A percentile compares a stretch with the other conserved stretches of the same genome.
phyloP scores from a whole-genome alignment of 768 basidiomycete genomes.

The Tulasnella sp. region DNA sequence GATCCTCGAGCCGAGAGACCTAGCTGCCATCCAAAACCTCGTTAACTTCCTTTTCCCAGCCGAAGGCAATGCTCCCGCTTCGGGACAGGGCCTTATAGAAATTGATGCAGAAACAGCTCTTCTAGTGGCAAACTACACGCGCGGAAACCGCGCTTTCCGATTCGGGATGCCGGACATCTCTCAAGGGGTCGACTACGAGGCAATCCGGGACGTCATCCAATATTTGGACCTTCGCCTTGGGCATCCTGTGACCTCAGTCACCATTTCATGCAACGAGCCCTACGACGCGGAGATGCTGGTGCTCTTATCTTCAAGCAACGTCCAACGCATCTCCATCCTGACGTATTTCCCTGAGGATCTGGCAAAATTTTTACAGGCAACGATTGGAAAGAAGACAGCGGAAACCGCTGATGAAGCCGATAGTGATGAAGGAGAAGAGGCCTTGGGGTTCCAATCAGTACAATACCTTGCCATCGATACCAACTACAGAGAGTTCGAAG shows the following conservation, averaged over 20 bases:
- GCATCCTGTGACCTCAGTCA: neutral
- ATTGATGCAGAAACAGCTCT: neutral
- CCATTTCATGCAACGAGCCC: neutral
- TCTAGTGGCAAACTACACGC: neutral
- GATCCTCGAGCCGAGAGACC: neutral
- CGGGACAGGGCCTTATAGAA: neutral
- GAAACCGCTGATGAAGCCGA: neutral
- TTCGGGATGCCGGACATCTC: neutral
- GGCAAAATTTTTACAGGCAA: neutral
- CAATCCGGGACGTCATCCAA: neutral
- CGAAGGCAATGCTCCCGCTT: neutral
- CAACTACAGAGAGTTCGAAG: neutral
- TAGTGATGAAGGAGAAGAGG: neutral
- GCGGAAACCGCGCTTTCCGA: neutral
- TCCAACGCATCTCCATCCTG: neutral
- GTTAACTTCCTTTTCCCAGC: neutral
- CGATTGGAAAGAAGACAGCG: neutral
- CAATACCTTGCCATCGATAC: neutral
- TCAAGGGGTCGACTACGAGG: neutral
- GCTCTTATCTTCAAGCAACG: neutral
- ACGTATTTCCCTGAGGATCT: neutral
- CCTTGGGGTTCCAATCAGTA: neutral
- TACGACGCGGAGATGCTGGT: neutral
- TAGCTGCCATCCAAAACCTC: neutral
- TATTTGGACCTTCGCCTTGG: neutral